phyloP scores from a whole-genome alignment of 2,329 filamentous ascomycete genomes.

The Botrytis porri region DNA sequence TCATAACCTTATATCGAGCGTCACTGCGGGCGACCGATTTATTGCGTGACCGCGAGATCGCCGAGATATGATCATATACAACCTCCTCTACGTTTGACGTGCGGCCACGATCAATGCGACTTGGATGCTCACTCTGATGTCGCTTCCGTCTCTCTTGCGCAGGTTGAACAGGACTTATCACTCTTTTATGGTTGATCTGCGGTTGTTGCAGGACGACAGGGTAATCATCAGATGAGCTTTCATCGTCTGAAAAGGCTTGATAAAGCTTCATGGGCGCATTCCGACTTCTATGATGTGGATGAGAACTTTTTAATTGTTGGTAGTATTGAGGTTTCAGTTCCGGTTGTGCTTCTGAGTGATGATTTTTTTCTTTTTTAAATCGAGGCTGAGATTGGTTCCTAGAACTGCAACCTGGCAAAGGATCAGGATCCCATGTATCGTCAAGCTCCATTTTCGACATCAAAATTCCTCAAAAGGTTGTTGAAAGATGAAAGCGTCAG shows the following conservation, averaged over 20 bases:
- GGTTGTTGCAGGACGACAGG: background rate
- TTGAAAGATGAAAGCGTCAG: background rate
- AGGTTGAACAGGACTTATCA: background rate
- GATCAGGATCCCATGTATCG: conserved; percentile 7
- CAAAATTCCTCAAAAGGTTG: background rate
- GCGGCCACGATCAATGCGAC: background rate
- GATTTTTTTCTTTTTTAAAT: background rate
- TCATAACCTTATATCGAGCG: background rate
- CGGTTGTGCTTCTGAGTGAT: background rate
- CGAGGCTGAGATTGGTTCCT: background rate
- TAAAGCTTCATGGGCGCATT: background rate
- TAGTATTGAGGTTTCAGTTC: background rate
- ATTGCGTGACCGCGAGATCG: background rate
- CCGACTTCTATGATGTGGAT: background rate
- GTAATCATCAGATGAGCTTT: background rate
- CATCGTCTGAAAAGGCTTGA: background rate
- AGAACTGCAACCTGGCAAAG: background rate
- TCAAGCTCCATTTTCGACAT: conserved; percentile 1
- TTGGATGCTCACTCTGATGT: conserved; percentile 13
- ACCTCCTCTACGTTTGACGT: background rate
- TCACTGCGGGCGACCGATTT: background rate
- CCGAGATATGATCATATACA: background rate
- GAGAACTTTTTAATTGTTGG: background rate
- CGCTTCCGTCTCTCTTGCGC: background rate
- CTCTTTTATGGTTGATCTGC: background rate